These are phyloP conservation scores for Aspergillus costaricaensis DNA, from an alignment of 2,329 filamentous ascomycete species.

Conservation along the genomic window DNA sequence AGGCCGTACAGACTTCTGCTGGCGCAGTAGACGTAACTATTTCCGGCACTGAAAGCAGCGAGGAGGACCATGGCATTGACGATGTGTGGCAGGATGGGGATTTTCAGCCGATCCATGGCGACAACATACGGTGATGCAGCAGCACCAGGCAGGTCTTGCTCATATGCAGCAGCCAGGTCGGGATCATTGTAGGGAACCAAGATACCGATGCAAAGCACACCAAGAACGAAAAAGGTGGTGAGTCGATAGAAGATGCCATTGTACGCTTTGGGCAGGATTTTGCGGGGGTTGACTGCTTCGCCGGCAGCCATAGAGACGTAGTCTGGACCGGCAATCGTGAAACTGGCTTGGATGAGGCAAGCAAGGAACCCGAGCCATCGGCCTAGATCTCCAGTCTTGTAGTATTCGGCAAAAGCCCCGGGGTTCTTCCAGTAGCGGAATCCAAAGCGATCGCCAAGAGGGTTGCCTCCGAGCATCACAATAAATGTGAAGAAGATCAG, in stretches of 20 bases:
- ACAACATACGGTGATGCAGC: slow-evolving; percentile 70
- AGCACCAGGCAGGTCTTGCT: slow-evolving; percentile 61
- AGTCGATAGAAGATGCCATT: slow-evolving; percentile 79
- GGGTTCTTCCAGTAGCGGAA: slow-evolving; percentile 69
- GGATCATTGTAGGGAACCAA: slow-evolving; percentile 69
- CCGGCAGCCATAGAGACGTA: slow-evolving; percentile 67
- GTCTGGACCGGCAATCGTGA: slow-evolving; percentile 68
- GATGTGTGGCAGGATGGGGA: slow-evolving; percentile 66
- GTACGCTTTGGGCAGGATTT: slow-evolving; percentile 70
- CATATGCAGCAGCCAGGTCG: slow-evolving; percentile 62
- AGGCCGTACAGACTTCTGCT: slow-evolving; percentile 69
- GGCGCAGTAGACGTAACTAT: slow-evolving; percentile 68
- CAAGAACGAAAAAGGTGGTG: slow-evolving; percentile 73
- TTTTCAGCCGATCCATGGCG: slow-evolving; percentile 67
- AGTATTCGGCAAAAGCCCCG: slow-evolving; percentile 69
- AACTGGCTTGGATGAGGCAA: slow-evolving; percentile 70
- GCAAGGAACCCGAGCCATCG: slow-evolving; percentile 74
- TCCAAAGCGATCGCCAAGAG: slow-evolving; percentile 68
- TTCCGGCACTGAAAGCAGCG: slow-evolving; percentile 68
- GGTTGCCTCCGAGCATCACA: slow-evolving; percentile 81
- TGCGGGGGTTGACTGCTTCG: slow-evolving; percentile 70
- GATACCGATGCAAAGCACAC: slow-evolving; percentile 71
- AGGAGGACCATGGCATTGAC: slow-evolving; percentile 73
- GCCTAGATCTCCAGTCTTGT: slow-evolving; percentile 66
- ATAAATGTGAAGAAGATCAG: slow-evolving; percentile 78